These are phyloP conservation scores for Inonotus obliquus DNA, from an alignment of 1,284 basidiomycete genomes.

Conservation along the genomic window DNA sequence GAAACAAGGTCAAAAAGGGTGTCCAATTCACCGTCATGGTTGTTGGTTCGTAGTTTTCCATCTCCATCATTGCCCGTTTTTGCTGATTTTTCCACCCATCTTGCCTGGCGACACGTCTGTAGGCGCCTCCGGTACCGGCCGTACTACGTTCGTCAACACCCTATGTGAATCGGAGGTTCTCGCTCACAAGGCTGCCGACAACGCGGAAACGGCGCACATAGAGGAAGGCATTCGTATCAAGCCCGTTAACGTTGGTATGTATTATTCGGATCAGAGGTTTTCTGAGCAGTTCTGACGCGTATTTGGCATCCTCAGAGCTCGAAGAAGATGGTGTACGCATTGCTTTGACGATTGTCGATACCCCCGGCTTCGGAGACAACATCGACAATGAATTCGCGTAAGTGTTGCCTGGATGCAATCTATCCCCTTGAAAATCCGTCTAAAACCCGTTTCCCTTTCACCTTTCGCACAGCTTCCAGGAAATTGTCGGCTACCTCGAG, in stretches of 20 bases:
- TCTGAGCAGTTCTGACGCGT: neutral
- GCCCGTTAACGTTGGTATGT: slow-evolving; percentile 88
- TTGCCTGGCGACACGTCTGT: slow-evolving; percentile 17
- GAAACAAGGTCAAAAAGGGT: slow-evolving; percentile 96
- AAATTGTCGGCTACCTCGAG: slow-evolving; percentile 96
- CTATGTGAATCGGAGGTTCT: slow-evolving; percentile 92
- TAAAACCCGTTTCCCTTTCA: slow-evolving; percentile 6
- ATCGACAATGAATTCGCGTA: slow-evolving; percentile 99
- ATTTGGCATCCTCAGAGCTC: slow-evolving; percentile 58
- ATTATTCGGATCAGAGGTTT: slow-evolving; percentile 4
- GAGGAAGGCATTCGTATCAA: slow-evolving; percentile 97
- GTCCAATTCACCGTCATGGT: slow-evolving; percentile 96
- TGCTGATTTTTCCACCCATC: slow-evolving; percentile 16
- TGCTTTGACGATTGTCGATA: slow-evolving; percentile 97
- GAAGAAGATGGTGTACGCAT: slow-evolving; percentile 99
- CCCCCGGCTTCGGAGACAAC: slow-evolving; percentile 98
- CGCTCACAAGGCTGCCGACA: slow-evolving; percentile 81
- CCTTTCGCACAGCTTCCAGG: slow-evolving; percentile 68
- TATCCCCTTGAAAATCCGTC: neutral
- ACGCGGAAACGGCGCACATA: slow-evolving; percentile 86
- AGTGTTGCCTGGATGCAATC: slow-evolving; percentile 33
- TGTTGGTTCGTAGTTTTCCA: slow-evolving; percentile 59
- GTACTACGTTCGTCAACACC: slow-evolving; percentile 98
- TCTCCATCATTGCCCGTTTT: slow-evolving; percentile 17
- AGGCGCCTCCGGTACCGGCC: slow-evolving; percentile 95